Percentiles rank a stretch among this genome's conserved stretches.
These are phyloP conservation scores for Paxillus rubicundulus DNA, from an alignment of 768 basidiomycete genomes.

Conservation along the genomic window DNA sequence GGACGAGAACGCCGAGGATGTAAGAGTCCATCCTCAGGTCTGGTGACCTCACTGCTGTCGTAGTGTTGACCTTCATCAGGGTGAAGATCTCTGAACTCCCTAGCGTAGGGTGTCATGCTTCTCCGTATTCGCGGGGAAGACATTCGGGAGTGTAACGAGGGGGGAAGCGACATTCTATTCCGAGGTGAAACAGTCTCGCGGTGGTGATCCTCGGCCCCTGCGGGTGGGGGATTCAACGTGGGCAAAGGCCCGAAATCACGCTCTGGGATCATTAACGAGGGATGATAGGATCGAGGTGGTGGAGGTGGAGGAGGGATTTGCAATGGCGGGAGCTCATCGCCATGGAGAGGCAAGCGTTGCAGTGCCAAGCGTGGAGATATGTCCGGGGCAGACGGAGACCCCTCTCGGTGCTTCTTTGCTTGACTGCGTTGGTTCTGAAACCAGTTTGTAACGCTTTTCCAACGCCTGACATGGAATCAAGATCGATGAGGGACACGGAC, in stretches of 20 bases:
- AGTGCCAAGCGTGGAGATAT: slow-evolving; percentile 5
- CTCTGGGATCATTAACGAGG: slow-evolving; percentile 27
- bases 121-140: slow-evolving; percentile 33
- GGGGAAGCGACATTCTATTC: slow-evolving; percentile 33
- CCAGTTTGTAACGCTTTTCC: slow-evolving; percentile 82
- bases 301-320: slow-evolving; percentile 12
- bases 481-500: slow-evolving; percentile 20
- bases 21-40: slow-evolving; percentile 34
- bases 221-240: slow-evolving; percentile 10
- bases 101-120: slow-evolving; percentile 24
- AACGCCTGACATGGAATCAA: slow-evolving; percentile 51
- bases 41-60: slow-evolving; percentile 18
- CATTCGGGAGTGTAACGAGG: slow-evolving; percentile 24
- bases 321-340: slow-evolving; percentile 8
- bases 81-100: slow-evolving; percentile 27
- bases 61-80: slow-evolving; percentile 23
- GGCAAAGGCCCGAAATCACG: slow-evolving; percentile 14
- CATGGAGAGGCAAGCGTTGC: slow-evolving; percentile 15
- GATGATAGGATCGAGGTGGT: slow-evolving; percentile 30
- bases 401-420: slow-evolving; percentile 68
- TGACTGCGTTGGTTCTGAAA: slow-evolving; percentile 84
- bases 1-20: slow-evolving; percentile 74
- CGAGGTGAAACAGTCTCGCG: slow-evolving; percentile 20
- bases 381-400: slow-evolving; percentile 31
- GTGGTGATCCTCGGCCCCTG: slow-evolving; percentile 14